Conservation (phyloP, 371 early-diverging fungal genomes). For the Cokeromyces recurvatus region DNA sequence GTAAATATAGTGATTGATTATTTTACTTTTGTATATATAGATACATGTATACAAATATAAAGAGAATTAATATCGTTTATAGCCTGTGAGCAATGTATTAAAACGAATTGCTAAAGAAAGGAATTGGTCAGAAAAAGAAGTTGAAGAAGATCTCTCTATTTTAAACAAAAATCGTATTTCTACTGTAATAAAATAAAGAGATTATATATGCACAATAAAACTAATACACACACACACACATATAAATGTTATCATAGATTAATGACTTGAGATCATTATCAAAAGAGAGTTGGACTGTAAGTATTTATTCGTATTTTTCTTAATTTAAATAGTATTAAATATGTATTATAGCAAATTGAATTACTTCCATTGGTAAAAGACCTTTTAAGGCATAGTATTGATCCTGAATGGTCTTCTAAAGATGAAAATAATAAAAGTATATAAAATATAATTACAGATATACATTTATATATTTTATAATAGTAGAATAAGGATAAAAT, state of each 20-base stretch:
- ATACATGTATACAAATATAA: too few species aligned
- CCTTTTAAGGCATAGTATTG: conserved; percentile 25
- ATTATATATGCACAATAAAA: too few species aligned
- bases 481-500: conserved; percentile 1
- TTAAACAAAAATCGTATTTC: conserved; percentile 35
- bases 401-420: conserved; percentile 5
- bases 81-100: conserved; percentile 12
- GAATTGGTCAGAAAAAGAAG: conserved; percentile 37
- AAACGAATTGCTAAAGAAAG: conserved; percentile 24
- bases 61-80: too few species aligned
- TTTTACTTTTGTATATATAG: too few species aligned
- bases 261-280: conserved; percentile 42
- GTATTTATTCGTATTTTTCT: conserved; percentile 2
- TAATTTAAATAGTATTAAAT: not conserved
- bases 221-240: too few species aligned
- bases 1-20: too few species aligned
- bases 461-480: too few species aligned
- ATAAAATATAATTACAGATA: too few species aligned
- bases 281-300: conserved; percentile 48
- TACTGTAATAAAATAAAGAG: too few species aligned
- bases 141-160: conserved; percentile 35
- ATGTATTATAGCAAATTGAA: conserved; percentile 29
- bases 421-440: not conserved
- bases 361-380: conserved; percentile 44
- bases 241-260: too few species aligned